phyloP scores from a whole-genome alignment of 352 stramenopile genomes.

The Pythium aquatile region DNA sequence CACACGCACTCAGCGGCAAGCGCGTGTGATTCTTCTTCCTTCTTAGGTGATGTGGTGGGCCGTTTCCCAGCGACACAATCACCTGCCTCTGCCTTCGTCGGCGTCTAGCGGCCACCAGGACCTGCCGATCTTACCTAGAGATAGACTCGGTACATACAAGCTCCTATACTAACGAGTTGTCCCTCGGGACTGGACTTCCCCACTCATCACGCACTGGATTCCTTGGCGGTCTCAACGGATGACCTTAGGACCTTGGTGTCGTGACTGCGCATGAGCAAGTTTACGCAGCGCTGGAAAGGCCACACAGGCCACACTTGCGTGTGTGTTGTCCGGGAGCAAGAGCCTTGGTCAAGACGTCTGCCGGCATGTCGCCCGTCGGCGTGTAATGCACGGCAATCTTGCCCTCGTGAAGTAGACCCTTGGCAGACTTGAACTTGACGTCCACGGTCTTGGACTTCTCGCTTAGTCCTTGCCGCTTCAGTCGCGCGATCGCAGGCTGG shows the following conservation, averaged over 20 bases:
- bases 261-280: no score
- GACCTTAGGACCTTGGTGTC: no score
- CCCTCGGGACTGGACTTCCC: no score
- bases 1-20: not conserved
- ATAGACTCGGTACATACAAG: no score
- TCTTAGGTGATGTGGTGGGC: no score
- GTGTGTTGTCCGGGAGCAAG: slow-evolving; percentile 1
- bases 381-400: not conserved
- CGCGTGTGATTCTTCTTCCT: no score
- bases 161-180: no score
- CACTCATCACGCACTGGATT: no score
- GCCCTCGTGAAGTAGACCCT: not conserved
- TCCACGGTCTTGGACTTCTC: slow-evolving; percentile 13
- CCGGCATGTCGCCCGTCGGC: not conserved
- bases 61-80: no score
- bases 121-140: no score
- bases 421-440: slow-evolving; percentile 8
- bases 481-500: slow-evolving; percentile 13
- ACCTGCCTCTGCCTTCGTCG: not conserved
- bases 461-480: slow-evolving; percentile 1
- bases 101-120: slow-evolving; percentile 4
- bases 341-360: slow-evolving; percentile 1
- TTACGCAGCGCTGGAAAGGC: not conserved
- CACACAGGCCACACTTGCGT: slow-evolving; percentile 13
- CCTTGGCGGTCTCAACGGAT: no score